phyloP scores from a whole-genome alignment of 208 protist species.

The Crithidia brevicula region DNA sequence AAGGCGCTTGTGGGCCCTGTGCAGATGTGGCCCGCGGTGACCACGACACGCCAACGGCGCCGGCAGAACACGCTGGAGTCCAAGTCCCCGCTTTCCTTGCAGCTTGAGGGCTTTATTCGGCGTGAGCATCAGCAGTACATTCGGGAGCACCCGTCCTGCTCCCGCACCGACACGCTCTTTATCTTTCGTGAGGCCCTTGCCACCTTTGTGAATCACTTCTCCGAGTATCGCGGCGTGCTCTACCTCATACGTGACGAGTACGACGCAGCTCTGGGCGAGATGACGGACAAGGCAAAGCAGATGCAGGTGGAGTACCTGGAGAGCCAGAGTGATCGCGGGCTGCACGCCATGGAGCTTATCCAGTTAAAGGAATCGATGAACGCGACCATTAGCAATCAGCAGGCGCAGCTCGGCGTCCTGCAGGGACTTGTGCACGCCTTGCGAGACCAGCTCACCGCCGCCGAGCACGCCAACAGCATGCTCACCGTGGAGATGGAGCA shows the following conservation, averaged over 20 bases:
- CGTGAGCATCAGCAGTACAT: constrained; percentile 77
- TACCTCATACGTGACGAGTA: constrained; percentile 85
- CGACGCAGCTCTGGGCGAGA: constrained; percentile 69
- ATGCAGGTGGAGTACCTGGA: constrained; percentile 69
- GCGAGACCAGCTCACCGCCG: constrained; percentile 71
- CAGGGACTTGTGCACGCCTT: constrained; percentile 73
- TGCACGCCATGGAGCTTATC: constrained; percentile 82
- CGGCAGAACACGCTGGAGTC: constrained; percentile 35
- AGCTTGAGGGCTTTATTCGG: constrained; percentile 86
- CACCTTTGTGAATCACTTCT: constrained; percentile 83
- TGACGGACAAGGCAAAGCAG: constrained; percentile 49
- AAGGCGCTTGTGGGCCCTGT: neutral
- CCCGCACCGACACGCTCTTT: constrained; percentile 71
- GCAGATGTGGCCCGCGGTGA: constrained; percentile 34
- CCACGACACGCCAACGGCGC: constrained; percentile 25
- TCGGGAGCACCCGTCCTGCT: constrained; percentile 64
- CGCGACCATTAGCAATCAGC: constrained; percentile 85
- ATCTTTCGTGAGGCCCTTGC: constrained; percentile 86
- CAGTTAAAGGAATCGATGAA: constrained; percentile 78
- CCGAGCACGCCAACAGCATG: constrained; percentile 70
- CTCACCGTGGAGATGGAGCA: constrained; percentile 60
- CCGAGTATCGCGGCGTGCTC: constrained; percentile 76
- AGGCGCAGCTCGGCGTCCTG: constrained; percentile 75
- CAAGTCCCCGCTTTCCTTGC: constrained; percentile 73
- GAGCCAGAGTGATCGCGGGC: constrained; percentile 67